Evolutionary conservation across 2,329 filamentous ascomycete genomes (phyloP), one percentile per base, ranked within the genome.

Genomic region (Fusarium tuaranense): DNA sequence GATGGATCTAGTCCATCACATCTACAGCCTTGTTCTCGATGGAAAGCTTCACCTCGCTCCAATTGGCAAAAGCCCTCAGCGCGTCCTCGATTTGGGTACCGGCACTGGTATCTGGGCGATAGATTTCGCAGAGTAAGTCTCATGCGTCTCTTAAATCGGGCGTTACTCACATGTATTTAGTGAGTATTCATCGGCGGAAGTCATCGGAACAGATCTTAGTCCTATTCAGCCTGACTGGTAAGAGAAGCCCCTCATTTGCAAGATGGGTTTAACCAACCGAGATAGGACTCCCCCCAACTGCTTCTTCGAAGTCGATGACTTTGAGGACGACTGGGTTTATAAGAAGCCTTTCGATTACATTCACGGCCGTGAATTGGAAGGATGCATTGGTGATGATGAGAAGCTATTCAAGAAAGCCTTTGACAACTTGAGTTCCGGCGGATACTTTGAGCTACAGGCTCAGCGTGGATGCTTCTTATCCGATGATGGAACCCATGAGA

Each of bases 241-340:
- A 27, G 30, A 8, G 0, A 41, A 2, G 20, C 3, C 8, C 3
- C 2, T 2, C 5, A 5, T 3, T 3, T 7, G 4, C 1, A 2
- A 3, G 5, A 1, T 2, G 14, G 0, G 2, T 9, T 7, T 2
- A 0, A 22, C 4, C 46, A 5, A 70, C 10, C 12, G 1, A 6
- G 2, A 5, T 0, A 73, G 71, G 71, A 68, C 61, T 5, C 71
- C 71, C 8, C 53, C 71, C 0, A 74, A 74, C 16, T 74, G 71
- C 9, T 55, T 65, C 0, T 73, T 73, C 7, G 71, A 73, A 14
- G 71, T 73, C 0, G 71, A 73, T 0, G 71, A 71, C 4, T 70
- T 53, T 22, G 71, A 73, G 14, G 71, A 73, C 5, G 22, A 73
- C 10, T 73, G 71, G 70, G 22, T 73, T 0, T 73, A 73, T 25